phyloP scores from a whole-genome alignment of 2,329 filamentous ascomycete species.

The Byssochlamys sp. region DNA sequence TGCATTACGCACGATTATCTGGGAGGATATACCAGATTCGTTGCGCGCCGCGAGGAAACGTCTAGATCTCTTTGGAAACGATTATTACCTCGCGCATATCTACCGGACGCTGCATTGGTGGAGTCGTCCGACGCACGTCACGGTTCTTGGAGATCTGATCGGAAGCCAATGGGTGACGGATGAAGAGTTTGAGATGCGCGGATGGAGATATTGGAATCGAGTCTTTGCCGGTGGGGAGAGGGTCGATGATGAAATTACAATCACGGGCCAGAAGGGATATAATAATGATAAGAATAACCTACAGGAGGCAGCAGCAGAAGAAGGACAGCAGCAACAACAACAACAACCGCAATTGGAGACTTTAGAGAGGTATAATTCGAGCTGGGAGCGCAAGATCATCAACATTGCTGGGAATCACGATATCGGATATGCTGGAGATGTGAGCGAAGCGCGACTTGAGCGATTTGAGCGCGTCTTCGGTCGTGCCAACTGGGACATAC shows the following conservation, averaged over 20 bases:
- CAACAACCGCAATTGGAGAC: slow-evolving; percentile 26
- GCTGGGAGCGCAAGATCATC: slow-evolving; percentile 70
- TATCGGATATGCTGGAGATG: slow-evolving; percentile 87
- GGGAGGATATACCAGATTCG: slow-evolving; percentile 59
- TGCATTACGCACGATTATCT: slow-evolving; percentile 34
- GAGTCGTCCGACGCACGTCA: slow-evolving; percentile 73
- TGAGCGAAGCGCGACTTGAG: slow-evolving; percentile 62
- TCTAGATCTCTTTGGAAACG: slow-evolving; percentile 84
- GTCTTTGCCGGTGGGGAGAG: slow-evolving; percentile 62
- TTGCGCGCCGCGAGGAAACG: slow-evolving; percentile 63
- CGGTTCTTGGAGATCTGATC: slow-evolving; percentile 80
- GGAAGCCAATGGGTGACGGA: slow-evolving; percentile 92
- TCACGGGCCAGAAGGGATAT: slow-evolving; percentile 20
- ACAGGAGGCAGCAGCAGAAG: slow-evolving; percentile 19
- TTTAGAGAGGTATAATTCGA: slow-evolving; percentile 36
- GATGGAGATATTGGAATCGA: slow-evolving; percentile 66
- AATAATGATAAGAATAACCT: slow-evolving; percentile 16
- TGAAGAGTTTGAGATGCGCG: slow-evolving; percentile 68
- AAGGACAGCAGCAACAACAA: slow-evolving; percentile 2
- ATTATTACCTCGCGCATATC: slow-evolving; percentile 87
- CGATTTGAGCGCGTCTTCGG: slow-evolving; percentile 82
- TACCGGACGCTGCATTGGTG: slow-evolving; percentile 78
- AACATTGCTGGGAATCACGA: slow-evolving; percentile 94
- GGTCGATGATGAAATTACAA: slow-evolving; percentile 42
- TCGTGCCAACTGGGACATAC: slow-evolving; percentile 79